These are phyloP conservation scores for Pseudogymnoascus sp. DNA, from an alignment of 2,329 filamentous ascomycete genomes.

Conservation along the genomic window DNA sequence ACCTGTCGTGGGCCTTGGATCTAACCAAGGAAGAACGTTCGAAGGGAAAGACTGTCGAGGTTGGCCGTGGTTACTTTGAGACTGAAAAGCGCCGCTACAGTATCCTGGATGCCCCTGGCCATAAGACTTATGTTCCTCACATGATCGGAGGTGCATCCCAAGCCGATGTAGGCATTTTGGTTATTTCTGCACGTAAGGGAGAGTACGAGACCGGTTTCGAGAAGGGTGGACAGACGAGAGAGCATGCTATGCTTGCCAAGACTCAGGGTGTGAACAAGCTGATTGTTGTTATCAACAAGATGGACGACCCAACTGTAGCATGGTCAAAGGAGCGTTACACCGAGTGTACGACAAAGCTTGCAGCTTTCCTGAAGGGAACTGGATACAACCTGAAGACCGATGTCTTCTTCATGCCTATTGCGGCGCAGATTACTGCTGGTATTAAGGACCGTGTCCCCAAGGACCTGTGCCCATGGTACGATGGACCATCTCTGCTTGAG, in stretches of 20 bases:
- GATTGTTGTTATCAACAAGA: constrained; percentile 94
- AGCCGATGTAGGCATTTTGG: constrained; percentile 87
- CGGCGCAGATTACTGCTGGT: constrained; percentile 74
- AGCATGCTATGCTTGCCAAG: constrained; percentile 96
- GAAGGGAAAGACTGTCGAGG: constrained; percentile 97
- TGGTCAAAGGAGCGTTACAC: constrained; percentile 92
- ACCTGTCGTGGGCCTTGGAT: constrained; percentile 96
- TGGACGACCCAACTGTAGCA: constrained; percentile 94
- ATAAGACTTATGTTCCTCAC: constrained; percentile 96
- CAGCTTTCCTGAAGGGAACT: constrained; percentile 80
- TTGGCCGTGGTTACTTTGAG: constrained; percentile 92
- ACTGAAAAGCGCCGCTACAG: constrained; percentile 94
- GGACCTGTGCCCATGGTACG: constrained; percentile 71
- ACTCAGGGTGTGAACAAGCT: constrained; percentile 98
- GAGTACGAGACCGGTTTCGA: constrained; percentile 99
- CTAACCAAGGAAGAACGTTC: constrained; percentile 91
- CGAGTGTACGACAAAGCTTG: constrained; percentile 85
- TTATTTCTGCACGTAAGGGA: constrained; percentile 93
- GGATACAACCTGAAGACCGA: constrained; percentile 94
- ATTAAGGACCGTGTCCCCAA: constrained; percentile 84
- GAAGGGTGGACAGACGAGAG: constrained; percentile 89
- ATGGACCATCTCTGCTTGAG: constrained; percentile 84
- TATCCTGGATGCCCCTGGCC: constrained; percentile 91
- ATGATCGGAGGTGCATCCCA: constrained; percentile 97
- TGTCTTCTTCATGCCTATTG: constrained; percentile 92